Conservation (phyloP, 306 rosid species). For the Hippophae rhamnoides region DNA sequence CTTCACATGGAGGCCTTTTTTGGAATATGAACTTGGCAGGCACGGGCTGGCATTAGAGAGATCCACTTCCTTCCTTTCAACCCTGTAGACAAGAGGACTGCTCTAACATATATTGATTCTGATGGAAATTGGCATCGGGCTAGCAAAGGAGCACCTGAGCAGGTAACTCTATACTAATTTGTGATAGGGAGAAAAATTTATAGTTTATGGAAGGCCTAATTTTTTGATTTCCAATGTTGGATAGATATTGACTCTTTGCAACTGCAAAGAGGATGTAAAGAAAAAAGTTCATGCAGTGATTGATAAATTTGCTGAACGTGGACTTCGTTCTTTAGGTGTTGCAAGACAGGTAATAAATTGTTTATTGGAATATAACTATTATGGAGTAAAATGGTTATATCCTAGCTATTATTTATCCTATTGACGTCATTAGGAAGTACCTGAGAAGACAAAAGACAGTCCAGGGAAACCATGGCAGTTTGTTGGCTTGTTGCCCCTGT, state of each 20-base stretch:
- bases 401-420: slow-evolving; percentile 10
- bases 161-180: slow-evolving; percentile 40
- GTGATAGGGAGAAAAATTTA: not conserved
- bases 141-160: slow-evolving; percentile 99
- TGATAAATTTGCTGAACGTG: slow-evolving; percentile 96
- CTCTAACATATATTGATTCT: slow-evolving; percentile 84
- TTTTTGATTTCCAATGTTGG: slow-evolving; percentile 15
- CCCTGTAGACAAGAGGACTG: slow-evolving; percentile 98
- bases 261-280: slow-evolving; percentile 75
- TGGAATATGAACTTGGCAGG: slow-evolving; percentile 39
- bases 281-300: slow-evolving; percentile 55
- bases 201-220: slow-evolving; percentile 8
- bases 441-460: slow-evolving; percentile 73
- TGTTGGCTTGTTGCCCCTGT: slow-evolving; percentile 80
- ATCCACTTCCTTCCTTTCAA: slow-evolving; percentile 94
- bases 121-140: slow-evolving; percentile 84
- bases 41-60: slow-evolving; percentile 88
- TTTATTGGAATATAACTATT: slow-evolving; percentile 9
- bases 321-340: slow-evolving; percentile 89
- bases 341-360: slow-evolving; percentile 79
- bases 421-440: slow-evolving; percentile 48
- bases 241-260: slow-evolving; percentile 83
- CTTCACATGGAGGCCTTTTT: not conserved
- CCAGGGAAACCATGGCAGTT: slow-evolving; percentile 90
- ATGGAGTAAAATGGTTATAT: slow-evolving; percentile 1